These are phyloP conservation scores for Myotisia sp. DNA, from an alignment of 2,329 filamentous ascomycete genomes.

Conservation along the genomic window DNA sequence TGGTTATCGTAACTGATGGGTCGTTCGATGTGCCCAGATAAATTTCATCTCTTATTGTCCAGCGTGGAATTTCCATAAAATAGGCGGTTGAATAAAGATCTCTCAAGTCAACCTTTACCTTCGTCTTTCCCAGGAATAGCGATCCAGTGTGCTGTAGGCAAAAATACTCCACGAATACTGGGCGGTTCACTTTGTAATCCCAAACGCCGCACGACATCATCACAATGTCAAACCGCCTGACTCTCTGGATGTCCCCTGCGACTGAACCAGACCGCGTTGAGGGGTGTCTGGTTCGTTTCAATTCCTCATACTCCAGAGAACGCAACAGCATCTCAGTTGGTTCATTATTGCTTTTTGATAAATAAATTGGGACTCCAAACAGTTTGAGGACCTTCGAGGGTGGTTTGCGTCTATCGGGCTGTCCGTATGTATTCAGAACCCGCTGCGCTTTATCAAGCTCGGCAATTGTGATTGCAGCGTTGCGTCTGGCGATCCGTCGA, in stretches of 20 bases:
- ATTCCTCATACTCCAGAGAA: slow-evolving; percentile 13
- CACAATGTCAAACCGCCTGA: slow-evolving; percentile 12
- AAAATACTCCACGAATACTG: slow-evolving; percentile 30
- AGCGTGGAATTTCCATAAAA: slow-evolving; percentile 17
- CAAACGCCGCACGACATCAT: slow-evolving; percentile 37
- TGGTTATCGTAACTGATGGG: slow-evolving; percentile 34
- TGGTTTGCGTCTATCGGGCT: slow-evolving; percentile 6
- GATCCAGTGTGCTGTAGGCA: slow-evolving; percentile 10
- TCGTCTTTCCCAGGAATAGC: slow-evolving; percentile 31
- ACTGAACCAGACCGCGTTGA: slow-evolving; percentile 6
- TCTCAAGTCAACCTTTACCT: slow-evolving; percentile 29
- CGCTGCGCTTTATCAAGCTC: slow-evolving; percentile 12
- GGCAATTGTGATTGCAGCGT: slow-evolving; percentile 15
- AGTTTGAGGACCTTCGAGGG: slow-evolving; percentile 11
- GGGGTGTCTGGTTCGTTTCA: slow-evolving; percentile 5
- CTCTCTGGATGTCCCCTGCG: slow-evolving; percentile 3
- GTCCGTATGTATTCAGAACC: slow-evolving; percentile 13
- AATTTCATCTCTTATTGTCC: slow-evolving; percentile 12
- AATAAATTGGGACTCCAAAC: slow-evolving; percentile 11
- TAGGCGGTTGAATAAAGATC: slow-evolving; percentile 31
- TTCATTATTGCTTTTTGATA: slow-evolving; percentile 11
- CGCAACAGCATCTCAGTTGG: slow-evolving; percentile 13
- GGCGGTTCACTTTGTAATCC: slow-evolving; percentile 23
- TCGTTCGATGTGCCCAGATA: slow-evolving; percentile 10
- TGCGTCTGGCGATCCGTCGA: slow-evolving; percentile 12